Evolutionary conservation across 169 alveolate genomes (phyloP), one percentile per base, ranked within the genome.

Genomic region (Besnoitia besnoiti): DNA sequence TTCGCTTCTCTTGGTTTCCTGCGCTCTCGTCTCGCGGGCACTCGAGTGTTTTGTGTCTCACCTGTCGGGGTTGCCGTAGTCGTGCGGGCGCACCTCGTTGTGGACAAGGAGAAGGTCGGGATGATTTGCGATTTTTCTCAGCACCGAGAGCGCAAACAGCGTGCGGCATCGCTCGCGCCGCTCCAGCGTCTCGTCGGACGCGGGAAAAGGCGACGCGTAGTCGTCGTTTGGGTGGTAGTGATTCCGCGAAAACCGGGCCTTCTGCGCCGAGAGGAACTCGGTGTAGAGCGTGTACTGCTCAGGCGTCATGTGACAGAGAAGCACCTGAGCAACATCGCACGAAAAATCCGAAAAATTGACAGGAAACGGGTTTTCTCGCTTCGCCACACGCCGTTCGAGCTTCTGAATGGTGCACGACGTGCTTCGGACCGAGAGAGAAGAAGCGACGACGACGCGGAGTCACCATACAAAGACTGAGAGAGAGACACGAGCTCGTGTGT

Each of bases 41-140:
- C 24, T 49, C 16, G 59, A 7, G 7, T 16, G 59, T 16, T 7
- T 16, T 7, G 24, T 7, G 7, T n/a, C 67, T 55, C 85, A 75
- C 55, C 88, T 50, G 40, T 50, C 91, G 12, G 82, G 85, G 42
- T 37, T 61, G 89, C 96, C 94, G 90, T 80, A 55, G 67, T 94
- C 96, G 19, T 4, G 47, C 12, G 90, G 90, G 33, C 40, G 46
- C 39, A 27, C 84, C n/a, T 37, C 85, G 44, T 51, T 8, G 37
- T 80, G 90, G 35, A 85, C 55, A 73, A 95, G 90, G 21, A 96
- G 94, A 73, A 96, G 80, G 85, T 96, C 97, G 8, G 97, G 97
- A 82, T 96, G 97, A 92, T 96, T 96, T 92, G 97, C 95, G 40
- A 88, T 89, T 94, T 95, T 96, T 16, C 97, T 88, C 49, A 96